These are phyloP conservation scores for Phenoliferia sp. DNA, from an alignment of 1,284 basidiomycete species.

Conservation along the genomic window DNA sequence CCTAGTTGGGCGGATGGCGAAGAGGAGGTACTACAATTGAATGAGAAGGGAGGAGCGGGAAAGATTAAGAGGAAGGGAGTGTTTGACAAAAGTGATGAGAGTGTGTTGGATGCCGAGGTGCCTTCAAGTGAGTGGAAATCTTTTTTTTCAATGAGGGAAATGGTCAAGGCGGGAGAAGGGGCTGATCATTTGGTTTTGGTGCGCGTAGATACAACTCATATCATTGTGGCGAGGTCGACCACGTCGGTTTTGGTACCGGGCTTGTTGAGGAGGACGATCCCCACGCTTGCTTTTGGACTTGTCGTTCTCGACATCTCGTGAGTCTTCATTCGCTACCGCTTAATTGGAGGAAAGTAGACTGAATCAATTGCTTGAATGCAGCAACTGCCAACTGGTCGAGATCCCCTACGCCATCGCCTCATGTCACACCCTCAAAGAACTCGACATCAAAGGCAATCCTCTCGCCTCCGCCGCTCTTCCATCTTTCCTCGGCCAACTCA, in stretches of 20 bases:
- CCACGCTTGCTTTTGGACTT: slow-evolving; percentile 66
- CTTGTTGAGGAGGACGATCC: slow-evolving; percentile 64
- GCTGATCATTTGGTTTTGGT: not conserved
- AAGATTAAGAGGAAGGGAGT: not conserved
- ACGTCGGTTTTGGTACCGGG: slow-evolving; percentile 69
- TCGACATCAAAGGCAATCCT: slow-evolving; percentile 88
- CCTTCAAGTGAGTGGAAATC: slow-evolving; percentile 4
- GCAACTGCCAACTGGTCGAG: slow-evolving; percentile 69
- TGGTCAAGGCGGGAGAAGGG: not conserved
- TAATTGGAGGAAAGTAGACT: not conserved
- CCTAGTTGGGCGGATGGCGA: slow-evolving; percentile 1
- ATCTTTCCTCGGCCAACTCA: slow-evolving; percentile 69
- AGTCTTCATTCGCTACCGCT: not conserved
- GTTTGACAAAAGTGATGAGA: slow-evolving; percentile 6
- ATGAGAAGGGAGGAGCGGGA: too few relatives aligned
- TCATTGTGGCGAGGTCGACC: slow-evolving; percentile 69
- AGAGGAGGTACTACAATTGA: not conserved
- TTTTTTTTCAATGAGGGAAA: not conserved
- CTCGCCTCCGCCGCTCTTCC: slow-evolving; percentile 66
- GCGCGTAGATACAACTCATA: slow-evolving; percentile 74
- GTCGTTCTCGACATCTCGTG: slow-evolving; percentile 81
- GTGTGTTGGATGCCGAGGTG: slow-evolving; percentile 11
- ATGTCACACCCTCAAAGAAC: slow-evolving; percentile 80
- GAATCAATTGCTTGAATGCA: slow-evolving; percentile 8
- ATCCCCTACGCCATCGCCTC: slow-evolving; percentile 71